Base-by-base conservation (phyloP, 352 stramenopile genomes). In the Elongisporangium prolatum region DNA sequence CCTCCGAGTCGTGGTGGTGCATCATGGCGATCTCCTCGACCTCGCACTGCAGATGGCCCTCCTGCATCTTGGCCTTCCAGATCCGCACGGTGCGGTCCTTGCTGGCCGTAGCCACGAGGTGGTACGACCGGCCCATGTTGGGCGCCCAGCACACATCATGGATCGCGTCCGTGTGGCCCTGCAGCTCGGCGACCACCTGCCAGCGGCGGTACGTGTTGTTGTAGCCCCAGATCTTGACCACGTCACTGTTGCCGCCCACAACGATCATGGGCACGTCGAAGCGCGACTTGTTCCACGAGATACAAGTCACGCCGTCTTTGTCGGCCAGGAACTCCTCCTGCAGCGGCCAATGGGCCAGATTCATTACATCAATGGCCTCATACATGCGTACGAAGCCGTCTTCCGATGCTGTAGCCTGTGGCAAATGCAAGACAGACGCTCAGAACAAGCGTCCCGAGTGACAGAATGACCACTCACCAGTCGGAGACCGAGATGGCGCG, bases 131-230 rank as follows among this genome's bases (percentile, higher is more conserved):
- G 8, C 95, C 96, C 65, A 98, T 96, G 76, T 98, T 98, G 8
- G 96, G 94, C 38, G 97, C 95, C 96, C 96, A 99, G 57, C 86
- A 89, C 34, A 99, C 95, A 76, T 98, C 95, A 67, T 98, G 83
- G 52, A 99, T 96, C 51, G 88, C 81, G 55, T 95, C 82, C 22
- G 75, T 72, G 54, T 98, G 91, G 44, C 86, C 89, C 34, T 74
- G 69, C 2, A 98, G 77, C 69, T 94, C 80, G 0, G 84, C 78
- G 7, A 91, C 72, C 48, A 93, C 70, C 50, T 97, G 72, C 92
- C 94, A 98, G 50, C 79, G 77, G 34, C 88, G 77, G 59, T 86
- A 85, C 54, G 71, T 69, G 65, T 97, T 91, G 66, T 90, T 95
- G 71, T 97, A 98, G 37, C 90, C 81, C 85, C 91, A 98, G 13